Evolutionary conservation across 164 flowering plant species (phyloP).

Genomic region (Vitis riparia): DNA sequence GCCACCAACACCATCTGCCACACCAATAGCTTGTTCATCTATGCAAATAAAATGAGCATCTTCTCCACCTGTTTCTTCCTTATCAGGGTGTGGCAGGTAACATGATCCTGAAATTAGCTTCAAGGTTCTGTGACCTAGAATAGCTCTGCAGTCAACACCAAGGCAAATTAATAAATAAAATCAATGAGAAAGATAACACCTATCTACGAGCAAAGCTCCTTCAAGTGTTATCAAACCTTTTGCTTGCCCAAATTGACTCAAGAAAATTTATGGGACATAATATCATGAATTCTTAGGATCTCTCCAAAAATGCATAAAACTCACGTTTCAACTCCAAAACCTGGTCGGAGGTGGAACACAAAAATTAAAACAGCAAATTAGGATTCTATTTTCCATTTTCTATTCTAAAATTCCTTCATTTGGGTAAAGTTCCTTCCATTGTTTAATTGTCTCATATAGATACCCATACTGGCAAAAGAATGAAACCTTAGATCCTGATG

Average conservation of each 20-base stretch:
- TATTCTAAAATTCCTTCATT: no score
- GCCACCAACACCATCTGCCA: slow-evolving; percentile 86
- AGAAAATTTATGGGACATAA: background rate
- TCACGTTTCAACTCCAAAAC: background rate
- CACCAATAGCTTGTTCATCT: slow-evolving; percentile 62
- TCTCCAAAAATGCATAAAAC: background rate
- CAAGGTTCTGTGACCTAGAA: slow-evolving; percentile 30
- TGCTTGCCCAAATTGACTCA: background rate
- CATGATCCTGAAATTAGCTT: slow-evolving; percentile 65
- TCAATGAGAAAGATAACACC: background rate
- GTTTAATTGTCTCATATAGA: no score
- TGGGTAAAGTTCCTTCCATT: no score
- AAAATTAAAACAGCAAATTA: no score
- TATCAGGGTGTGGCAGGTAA: slow-evolving; percentile 72
- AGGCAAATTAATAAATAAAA: background rate
- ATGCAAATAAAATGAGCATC: slow-evolving; percentile 77
- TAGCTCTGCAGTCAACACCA: slow-evolving; percentile 8
- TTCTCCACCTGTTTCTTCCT: slow-evolving; percentile 67
- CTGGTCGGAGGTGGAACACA: background rate
- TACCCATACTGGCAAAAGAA: no score
- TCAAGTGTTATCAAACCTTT: background rate
- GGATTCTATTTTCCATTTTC: no score
- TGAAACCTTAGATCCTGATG: no score
- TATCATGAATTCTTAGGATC: background rate
- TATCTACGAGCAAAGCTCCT: background rate